Conservation (phyloP, 345 rosid genomes). For the Rhodomyrtus tomentosa region DNA sequence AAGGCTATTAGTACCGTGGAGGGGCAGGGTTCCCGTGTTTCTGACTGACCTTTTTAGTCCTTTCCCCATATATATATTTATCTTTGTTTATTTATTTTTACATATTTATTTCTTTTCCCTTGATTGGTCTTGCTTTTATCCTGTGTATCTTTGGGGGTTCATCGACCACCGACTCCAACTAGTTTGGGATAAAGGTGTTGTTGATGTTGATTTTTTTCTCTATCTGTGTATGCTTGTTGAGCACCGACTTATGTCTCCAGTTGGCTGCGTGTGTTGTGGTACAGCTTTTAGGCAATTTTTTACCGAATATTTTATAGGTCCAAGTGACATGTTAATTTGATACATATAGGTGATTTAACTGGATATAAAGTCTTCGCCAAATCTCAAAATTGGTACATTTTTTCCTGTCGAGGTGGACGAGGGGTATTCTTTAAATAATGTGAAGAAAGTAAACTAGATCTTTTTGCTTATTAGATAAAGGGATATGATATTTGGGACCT, state of each 20-base stretch:
- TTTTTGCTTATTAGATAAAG: not conserved
- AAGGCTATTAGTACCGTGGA: too few relatives aligned
- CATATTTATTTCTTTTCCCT: too few relatives aligned
- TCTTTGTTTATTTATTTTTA: too few relatives aligned
- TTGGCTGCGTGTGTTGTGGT: not conserved
- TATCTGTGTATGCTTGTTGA: not conserved
- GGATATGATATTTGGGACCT: not conserved
- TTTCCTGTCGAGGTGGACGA: not conserved
- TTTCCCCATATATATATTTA: too few relatives aligned
- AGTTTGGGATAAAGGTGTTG: too few relatives aligned
- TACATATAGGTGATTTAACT: not conserved
- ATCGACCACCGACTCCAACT: too few relatives aligned
- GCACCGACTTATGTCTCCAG: not conserved
- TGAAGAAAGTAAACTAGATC: not conserved
- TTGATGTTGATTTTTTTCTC: too few relatives aligned
- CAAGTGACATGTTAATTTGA: not conserved
- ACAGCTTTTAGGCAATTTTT: not conserved
- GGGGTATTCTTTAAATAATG: not conserved
- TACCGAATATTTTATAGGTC: not conserved
- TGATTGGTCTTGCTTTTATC: too few relatives aligned
- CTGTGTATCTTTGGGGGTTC: too few relatives aligned
- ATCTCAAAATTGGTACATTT: not conserved
- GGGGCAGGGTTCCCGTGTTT: too few relatives aligned
- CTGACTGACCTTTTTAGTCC: too few relatives aligned
- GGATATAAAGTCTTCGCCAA: not conserved